Evolutionary conservation across 352 stramenopile species (phyloP).

Genomic region (Globisporangium iwayamae): DNA sequence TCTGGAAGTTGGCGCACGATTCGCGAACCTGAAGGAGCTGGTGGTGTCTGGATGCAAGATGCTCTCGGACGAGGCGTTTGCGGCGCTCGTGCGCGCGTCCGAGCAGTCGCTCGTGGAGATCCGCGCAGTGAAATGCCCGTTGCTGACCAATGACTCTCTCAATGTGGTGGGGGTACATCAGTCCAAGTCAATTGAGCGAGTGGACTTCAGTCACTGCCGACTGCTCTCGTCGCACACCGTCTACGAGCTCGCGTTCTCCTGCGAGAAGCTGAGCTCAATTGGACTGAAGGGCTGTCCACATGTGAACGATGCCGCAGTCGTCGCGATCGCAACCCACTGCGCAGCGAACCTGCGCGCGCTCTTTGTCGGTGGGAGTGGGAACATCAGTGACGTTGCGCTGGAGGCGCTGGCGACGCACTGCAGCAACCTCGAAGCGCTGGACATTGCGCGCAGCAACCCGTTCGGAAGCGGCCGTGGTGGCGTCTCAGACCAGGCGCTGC

Average conservation of each 20-base stretch:
- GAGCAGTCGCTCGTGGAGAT: slow-evolving; percentile 35
- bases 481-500: slow-evolving; percentile 42
- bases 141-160: slow-evolving; percentile 42
- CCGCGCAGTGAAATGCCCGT: slow-evolving; percentile 45
- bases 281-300: slow-evolving; percentile 57
- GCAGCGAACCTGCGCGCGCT: slow-evolving; percentile 28
- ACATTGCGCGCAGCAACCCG: slow-evolving; percentile 63
- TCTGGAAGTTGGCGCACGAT: slow-evolving; percentile 26
- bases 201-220: slow-evolving; percentile 65
- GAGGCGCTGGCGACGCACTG: slow-evolving; percentile 40
- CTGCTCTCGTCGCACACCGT: slow-evolving; percentile 41
- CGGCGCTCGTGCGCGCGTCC: slow-evolving; percentile 33
- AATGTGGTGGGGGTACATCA: slow-evolving; percentile 23
- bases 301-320: slow-evolving; percentile 38
- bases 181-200: slow-evolving; percentile 28
- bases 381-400: slow-evolving; percentile 40
- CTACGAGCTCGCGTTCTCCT: slow-evolving; percentile 24
- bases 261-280: slow-evolving; percentile 29
- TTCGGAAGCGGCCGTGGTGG: slow-evolving; percentile 53
- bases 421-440: slow-evolving; percentile 31
- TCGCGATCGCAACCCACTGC: slow-evolving; percentile 33
- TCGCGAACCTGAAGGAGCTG: slow-evolving; percentile 36
- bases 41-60: slow-evolving; percentile 54
- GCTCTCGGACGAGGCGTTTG: slow-evolving; percentile 42
- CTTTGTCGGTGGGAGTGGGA: slow-evolving; percentile 42